These are phyloP conservation scores for Fusarium tuaranense DNA, from an alignment of 2,329 filamentous ascomycete species.

Conservation along the genomic window DNA sequence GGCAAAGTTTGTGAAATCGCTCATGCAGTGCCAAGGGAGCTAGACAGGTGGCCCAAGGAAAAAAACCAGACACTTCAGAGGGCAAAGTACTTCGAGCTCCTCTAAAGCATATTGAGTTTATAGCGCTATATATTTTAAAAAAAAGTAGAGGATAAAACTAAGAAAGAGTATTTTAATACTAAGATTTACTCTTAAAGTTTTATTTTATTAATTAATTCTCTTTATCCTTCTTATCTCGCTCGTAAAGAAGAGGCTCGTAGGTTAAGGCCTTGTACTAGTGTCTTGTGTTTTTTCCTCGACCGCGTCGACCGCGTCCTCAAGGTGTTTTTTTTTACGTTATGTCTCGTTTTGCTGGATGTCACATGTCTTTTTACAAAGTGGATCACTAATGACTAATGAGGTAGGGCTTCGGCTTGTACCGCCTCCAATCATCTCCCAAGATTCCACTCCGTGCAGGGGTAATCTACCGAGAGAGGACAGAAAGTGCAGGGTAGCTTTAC, in stretches of 20 bases:
- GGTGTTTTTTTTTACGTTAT: neutral
- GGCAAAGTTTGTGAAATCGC: constrained; percentile 18
- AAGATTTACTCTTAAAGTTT: neutral
- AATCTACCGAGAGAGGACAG: neutral
- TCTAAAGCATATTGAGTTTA: neutral
- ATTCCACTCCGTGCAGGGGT: neutral
- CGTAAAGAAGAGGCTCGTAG: neutral
- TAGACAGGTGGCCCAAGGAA: neutral
- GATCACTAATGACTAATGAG: neutral
- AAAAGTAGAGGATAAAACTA: neutral
- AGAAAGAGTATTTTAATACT: neutral
- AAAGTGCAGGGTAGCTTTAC: neutral
- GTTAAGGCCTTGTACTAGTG: neutral
- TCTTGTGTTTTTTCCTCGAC: neutral
- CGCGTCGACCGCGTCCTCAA: neutral
- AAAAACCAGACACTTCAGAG: neutral
- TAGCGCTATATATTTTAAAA: neutral
- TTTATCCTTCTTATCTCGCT: neutral
- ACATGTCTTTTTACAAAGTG: neutral
- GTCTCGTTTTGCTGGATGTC: neutral
- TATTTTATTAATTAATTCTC: neutral
- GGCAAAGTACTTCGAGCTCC: neutral
- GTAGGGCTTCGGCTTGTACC: neutral
- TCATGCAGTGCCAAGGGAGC: constrained; percentile 7
- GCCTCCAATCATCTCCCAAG: neutral